Percentiles rank a stretch among this genome's conserved stretches.
Evolutionary conservation across 805 yeast species (phyloP).

Genomic region (Candida boidinii): DNA sequence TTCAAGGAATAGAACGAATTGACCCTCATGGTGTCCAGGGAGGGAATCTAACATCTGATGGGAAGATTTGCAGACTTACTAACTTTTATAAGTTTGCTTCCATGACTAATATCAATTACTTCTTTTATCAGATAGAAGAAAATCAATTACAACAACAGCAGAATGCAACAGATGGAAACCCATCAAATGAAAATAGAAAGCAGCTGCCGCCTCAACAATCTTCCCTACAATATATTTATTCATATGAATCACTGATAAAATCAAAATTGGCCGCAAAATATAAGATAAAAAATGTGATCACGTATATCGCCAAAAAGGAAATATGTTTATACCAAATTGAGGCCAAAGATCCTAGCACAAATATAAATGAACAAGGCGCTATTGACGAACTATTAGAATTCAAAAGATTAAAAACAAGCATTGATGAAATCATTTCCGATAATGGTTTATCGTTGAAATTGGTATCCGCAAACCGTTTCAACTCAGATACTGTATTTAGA

Average conservation of each 20-base stretch:
- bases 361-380: slow-evolving; percentile 5
- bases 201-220: too few species aligned
- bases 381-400: slow-evolving; percentile 15
- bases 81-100: slow-evolving; percentile 22
- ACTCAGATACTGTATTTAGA: slow-evolving; percentile 17
- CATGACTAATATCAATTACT: slow-evolving; percentile 20
- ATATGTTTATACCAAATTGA: slow-evolving; percentile 24
- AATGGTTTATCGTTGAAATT: slow-evolving; percentile 16
- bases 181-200: too few species aligned
- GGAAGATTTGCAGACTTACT: slow-evolving; percentile 16
- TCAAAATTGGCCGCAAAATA: slow-evolving; percentile 19
- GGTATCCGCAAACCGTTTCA: slow-evolving; percentile 19
- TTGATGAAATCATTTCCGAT: slow-evolving; percentile 21
- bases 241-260: slow-evolving; percentile 19
- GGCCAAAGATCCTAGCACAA: not conserved
- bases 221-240: slow-evolving; percentile 18
- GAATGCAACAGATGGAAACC: too few species aligned
- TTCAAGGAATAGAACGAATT: too few species aligned
- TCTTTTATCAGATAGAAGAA: slow-evolving; percentile 21
- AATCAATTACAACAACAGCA: slow-evolving; percentile 1
- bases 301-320: slow-evolving; percentile 22
- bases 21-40: too few species aligned
- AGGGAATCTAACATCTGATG: slow-evolving; percentile 8
- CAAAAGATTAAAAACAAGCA: slow-evolving; percentile 22
- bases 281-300: slow-evolving; percentile 18